Evolutionary conservation across 805 yeast genomes (phyloP).

Genomic region (Saturnispora diversa): DNA sequence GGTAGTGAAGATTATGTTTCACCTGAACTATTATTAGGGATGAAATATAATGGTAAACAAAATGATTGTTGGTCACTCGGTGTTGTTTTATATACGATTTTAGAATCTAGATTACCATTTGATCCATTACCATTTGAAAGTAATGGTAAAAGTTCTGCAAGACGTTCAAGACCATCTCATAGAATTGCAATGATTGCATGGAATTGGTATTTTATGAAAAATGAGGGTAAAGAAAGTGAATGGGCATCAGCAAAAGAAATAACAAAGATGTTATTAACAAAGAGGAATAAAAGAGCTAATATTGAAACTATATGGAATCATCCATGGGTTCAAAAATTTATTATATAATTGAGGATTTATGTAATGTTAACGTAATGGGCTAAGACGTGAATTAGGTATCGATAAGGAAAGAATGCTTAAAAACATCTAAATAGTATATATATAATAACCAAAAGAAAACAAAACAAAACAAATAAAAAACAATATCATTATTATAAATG

Average conservation of each 20-base stretch:
- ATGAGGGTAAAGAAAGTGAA: conserved; percentile 18
- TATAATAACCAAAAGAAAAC: too few species aligned
- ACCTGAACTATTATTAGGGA: conserved; percentile 87
- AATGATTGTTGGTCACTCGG: conserved; percentile 96
- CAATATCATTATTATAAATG: too few species aligned
- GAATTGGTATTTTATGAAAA: conserved; percentile 61
- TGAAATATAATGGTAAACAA: conserved; percentile 83
- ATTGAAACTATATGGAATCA: conserved; percentile 14
- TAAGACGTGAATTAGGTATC: too few species aligned
- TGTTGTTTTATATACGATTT: conserved; percentile 72
- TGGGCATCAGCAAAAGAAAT: conserved; percentile 36
- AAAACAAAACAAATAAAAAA: too few species aligned
- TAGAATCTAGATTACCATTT: conserved; percentile 87
- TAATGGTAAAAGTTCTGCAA: conserved; percentile 35
- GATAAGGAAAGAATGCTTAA: too few species aligned
- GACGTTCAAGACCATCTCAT: conserved; percentile 62
- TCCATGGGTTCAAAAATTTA: conserved; percentile 28
- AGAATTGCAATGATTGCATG: conserved; percentile 89
- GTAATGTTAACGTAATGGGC: too few species aligned
- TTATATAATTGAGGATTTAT: background rate
- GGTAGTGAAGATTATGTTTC: conserved; percentile 96
- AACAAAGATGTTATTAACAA: conserved; percentile 42
- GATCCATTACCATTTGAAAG: conserved; percentile 65
- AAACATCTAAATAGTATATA: too few species aligned
- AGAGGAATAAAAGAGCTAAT: conserved; percentile 30